A percentile compares a stretch with the other conserved stretches of the same genome.
Conservation (phyloP, 2,329 filamentous ascomycete species). For the Emergomyces orientalis region DNA sequence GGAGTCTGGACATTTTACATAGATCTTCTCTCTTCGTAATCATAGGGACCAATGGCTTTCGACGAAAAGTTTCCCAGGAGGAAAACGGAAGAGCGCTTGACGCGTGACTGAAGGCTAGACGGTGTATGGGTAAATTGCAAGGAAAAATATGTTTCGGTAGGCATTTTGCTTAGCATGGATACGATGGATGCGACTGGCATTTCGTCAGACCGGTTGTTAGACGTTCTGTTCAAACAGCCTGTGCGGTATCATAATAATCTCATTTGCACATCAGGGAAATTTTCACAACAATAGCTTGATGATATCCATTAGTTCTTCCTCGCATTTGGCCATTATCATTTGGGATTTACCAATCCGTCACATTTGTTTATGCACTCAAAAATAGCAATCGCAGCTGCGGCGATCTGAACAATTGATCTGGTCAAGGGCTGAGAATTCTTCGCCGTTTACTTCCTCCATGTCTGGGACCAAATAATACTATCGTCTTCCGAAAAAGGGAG, state of each 20-base stretch:
- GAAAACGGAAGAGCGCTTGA: background rate
- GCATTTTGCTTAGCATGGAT: too few species aligned
- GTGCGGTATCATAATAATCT: constrained; percentile 29
- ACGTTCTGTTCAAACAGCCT: constrained; percentile 18
- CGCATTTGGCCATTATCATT: constrained; percentile 27
- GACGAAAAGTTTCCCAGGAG: background rate
- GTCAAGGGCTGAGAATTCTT: constrained; percentile 50
- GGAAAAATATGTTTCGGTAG: too few species aligned
- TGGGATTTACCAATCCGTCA: constrained; percentile 41
- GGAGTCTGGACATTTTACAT: constrained; percentile 30
- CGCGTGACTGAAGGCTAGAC: background rate
- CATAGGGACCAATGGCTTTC: constrained; percentile 17
- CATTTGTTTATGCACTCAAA: constrained; percentile 55
- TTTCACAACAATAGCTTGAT: constrained; percentile 21
- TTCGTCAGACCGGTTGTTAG: too few species aligned
- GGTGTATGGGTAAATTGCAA: too few species aligned
- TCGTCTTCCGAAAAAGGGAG: too few species aligned
- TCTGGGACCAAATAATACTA: constrained; percentile 45
- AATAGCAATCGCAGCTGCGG: constrained; percentile 51
- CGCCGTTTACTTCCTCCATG: too few species aligned
- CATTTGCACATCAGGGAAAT: constrained; percentile 21
- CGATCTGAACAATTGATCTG: constrained; percentile 49
- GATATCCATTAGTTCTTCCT: constrained; percentile 19
- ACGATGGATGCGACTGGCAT: constrained; percentile 18
- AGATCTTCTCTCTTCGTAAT: constrained; percentile 28